These are phyloP conservation scores for Purpureocillium lavendulum DNA, from an alignment of 2,329 filamentous ascomycete genomes.

Conservation along the genomic window DNA sequence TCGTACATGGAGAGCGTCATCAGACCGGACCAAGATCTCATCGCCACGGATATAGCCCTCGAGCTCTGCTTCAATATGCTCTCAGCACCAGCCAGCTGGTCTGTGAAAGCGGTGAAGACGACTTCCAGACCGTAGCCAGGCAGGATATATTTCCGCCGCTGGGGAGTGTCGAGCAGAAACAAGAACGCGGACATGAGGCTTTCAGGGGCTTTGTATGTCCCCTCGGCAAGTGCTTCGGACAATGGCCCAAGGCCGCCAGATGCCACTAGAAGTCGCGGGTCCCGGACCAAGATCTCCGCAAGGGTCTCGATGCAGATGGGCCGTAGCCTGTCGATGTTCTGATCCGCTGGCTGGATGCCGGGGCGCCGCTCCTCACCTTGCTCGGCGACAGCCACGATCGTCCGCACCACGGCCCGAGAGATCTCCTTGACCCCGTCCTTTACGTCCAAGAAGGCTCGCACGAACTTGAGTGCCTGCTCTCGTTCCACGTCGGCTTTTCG, in stretches of 20 bases:
- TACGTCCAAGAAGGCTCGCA: constrained; percentile 89
- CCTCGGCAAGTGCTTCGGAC: constrained; percentile 88
- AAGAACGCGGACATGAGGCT: constrained; percentile 82
- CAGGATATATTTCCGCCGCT: constrained; percentile 71
- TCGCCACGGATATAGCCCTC: constrained; percentile 80
- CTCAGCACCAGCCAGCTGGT: constrained; percentile 58
- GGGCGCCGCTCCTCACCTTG: constrained; percentile 80
- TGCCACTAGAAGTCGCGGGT: constrained; percentile 71
- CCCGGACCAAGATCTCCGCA: constrained; percentile 81
- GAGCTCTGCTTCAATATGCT: constrained; percentile 71
- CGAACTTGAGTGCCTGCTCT: constrained; percentile 94
- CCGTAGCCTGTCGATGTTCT: constrained; percentile 74
- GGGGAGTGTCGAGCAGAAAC: constrained; percentile 79
- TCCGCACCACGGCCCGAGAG: constrained; percentile 77
- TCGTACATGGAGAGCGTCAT: constrained; percentile 84
- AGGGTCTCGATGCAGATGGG: constrained; percentile 90
- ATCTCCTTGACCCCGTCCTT: constrained; percentile 87
- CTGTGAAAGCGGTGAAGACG: constrained; percentile 87
- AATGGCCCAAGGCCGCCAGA: constrained; percentile 79
- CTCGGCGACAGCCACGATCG: constrained; percentile 85
- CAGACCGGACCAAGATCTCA: constrained; percentile 91
- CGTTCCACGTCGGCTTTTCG: constrained; percentile 94
- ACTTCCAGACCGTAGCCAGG: constrained; percentile 85
- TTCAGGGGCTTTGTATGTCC: constrained; percentile 85
- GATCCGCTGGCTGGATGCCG: constrained; percentile 58